Conservation (phyloP, 208 protist species). For the Trypanosoma mega region DNA sequence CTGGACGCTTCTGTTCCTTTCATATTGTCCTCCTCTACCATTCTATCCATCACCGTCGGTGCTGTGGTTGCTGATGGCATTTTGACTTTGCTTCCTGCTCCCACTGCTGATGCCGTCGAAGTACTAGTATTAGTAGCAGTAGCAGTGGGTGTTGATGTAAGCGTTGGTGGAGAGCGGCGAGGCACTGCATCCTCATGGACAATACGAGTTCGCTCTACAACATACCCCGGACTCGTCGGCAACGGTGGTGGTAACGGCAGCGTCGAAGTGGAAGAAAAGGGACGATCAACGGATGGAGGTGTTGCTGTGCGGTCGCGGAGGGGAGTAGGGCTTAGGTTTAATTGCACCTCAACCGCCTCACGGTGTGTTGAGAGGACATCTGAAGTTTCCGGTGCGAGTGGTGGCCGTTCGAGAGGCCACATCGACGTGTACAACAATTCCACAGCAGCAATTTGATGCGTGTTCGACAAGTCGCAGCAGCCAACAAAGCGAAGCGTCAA, state of each 20-base stretch:
- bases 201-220: background rate
- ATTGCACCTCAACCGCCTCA: slow-evolving; percentile 13
- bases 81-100: no score
- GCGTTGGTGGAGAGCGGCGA: no score
- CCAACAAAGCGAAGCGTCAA: slow-evolving; percentile 60
- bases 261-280: no score
- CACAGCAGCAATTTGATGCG: slow-evolving; percentile 50
- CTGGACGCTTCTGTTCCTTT: background rate
- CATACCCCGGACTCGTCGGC: no score
- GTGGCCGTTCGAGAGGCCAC: background rate
- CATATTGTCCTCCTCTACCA: background rate
- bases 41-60: slow-evolving; percentile 1
- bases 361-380: background rate
- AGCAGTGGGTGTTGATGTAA: no score
- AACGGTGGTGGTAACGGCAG: no score
- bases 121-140: no score
- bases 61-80: no score
- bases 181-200: background rate
- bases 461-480: slow-evolving; percentile 44
- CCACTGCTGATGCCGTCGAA: no score
- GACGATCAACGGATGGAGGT: no score
- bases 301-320: background rate
- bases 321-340: slow-evolving; percentile 17
- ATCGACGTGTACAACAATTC: slow-evolving; percentile 34
- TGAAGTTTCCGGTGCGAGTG: background rate